Evolutionary conservation across 176 grass and related monocot species (phyloP).

Genomic region (Hordeum marinum): DNA sequence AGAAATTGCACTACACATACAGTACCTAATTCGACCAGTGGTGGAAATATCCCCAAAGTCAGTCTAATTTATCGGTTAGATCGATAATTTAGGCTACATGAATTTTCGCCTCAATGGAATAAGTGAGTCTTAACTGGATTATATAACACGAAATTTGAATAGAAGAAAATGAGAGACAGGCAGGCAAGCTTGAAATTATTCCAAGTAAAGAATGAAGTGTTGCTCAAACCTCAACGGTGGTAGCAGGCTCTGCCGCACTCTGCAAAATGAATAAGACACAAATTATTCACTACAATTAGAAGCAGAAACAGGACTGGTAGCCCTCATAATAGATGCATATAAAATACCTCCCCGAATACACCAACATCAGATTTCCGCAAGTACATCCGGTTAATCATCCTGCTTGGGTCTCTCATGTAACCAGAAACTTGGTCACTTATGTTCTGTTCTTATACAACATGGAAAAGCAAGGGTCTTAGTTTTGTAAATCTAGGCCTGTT

Average conservation of each 20-base stretch:
- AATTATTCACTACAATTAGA: background rate
- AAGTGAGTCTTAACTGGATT: constrained; percentile 3
- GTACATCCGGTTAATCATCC: constrained; percentile 88
- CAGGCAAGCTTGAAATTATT: background rate
- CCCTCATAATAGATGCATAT: constrained; percentile 6
- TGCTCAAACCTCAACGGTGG: constrained; percentile 55
- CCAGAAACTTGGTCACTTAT: constrained; percentile 83
- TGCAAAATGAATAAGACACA: constrained; percentile 38
- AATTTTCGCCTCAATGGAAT: background rate
- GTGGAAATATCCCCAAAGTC: background rate
- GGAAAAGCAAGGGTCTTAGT: background rate
- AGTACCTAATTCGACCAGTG: background rate
- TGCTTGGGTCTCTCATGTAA: constrained; percentile 95
- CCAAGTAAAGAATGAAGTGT: constrained; percentile 5
- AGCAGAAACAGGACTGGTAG: background rate
- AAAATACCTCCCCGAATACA: constrained; percentile 72
- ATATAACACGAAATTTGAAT: background rate
- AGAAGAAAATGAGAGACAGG: background rate
- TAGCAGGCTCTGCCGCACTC: constrained; percentile 25
- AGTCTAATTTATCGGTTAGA: background rate
- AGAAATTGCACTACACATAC: background rate
- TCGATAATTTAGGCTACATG: background rate
- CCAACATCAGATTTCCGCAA: constrained; percentile 51
- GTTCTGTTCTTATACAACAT: constrained; percentile 43
- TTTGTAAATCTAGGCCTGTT: background rate